Percentiles rank a stretch among this genome's conserved stretches.
Evolutionary conservation across 345 rosid species (phyloP).

Genomic region (Acer yangbiense): DNA sequence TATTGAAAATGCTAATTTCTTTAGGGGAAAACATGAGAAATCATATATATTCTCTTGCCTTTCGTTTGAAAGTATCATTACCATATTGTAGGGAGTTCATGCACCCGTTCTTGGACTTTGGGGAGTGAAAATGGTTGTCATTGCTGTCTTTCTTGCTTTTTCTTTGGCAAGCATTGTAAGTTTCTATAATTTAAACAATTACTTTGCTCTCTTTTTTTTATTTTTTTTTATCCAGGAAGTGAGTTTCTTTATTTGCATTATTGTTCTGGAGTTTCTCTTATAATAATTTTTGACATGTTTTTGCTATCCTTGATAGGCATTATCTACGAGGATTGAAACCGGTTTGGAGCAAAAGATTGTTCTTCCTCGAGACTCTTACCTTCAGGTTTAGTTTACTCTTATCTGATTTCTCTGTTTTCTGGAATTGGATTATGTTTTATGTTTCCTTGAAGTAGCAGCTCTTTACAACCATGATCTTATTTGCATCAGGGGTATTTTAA

Average conservation of each 20-base stretch:
- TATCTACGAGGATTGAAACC: constrained; percentile 53
- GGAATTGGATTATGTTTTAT: neutral
- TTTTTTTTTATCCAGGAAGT: neutral
- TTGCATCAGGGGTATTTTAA: constrained; percentile 56
- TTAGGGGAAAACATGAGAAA: neutral
- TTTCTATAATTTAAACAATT: constrained; percentile 9
- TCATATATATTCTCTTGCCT: neutral
- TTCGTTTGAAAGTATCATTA: neutral
- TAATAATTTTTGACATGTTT: neutral
- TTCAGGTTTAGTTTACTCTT: constrained; percentile 43
- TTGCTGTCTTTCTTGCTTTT: constrained; percentile 50
- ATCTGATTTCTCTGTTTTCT: neutral
- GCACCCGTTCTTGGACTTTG: constrained; percentile 51
- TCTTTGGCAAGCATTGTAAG: constrained; percentile 55
- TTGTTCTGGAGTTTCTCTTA: neutral
- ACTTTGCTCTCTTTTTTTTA: neutral
- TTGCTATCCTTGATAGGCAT: constrained; percentile 36
- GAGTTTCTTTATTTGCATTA: neutral
- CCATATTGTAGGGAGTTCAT: constrained; percentile 45
- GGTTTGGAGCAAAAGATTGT: constrained; percentile 65
- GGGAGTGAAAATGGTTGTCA: constrained; percentile 53
- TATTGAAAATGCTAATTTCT: neutral
- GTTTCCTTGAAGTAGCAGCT: neutral
- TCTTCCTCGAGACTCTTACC: constrained; percentile 67
- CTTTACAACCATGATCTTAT: neutral